Conservation (phyloP, 352 stramenopile genomes). For the Elongisporangium undulatum region DNA sequence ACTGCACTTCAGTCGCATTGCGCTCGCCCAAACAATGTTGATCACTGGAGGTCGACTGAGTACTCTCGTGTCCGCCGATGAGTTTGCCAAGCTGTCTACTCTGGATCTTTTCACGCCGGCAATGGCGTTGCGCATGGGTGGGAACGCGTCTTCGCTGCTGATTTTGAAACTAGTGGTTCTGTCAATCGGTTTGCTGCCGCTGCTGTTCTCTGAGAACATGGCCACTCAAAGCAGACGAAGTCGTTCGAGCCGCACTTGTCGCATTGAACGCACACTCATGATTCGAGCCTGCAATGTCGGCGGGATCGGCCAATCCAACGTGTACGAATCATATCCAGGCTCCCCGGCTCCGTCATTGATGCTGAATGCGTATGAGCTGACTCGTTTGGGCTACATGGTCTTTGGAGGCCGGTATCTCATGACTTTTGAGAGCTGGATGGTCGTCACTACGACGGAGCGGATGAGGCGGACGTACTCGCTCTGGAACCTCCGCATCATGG, state of each 20-base stretch:
- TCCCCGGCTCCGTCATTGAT: conserved; percentile 4
- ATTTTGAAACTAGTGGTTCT: conserved; percentile 8
- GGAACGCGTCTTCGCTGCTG: conserved; percentile 5
- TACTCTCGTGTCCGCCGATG: conserved; percentile 6
- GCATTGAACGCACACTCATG: conserved; percentile 1
- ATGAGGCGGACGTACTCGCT: conserved; percentile 16
- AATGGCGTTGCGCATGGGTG: conserved; percentile 9
- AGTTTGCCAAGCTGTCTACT: not conserved
- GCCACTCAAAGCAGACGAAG: not conserved
- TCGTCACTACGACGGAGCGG: conserved; percentile 15
- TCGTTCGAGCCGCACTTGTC: not conserved
- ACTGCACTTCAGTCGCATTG: conserved; percentile 7
- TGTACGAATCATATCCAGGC: not conserved
- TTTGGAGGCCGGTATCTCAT: conserved; percentile 20
- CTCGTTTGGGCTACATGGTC: conserved; percentile 28
- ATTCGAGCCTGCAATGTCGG: conserved; percentile 1
- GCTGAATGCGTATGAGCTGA: conserved; percentile 30
- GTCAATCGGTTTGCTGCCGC: conserved; percentile 7
- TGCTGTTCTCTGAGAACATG: conserved; percentile 8
- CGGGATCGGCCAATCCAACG: not conserved
- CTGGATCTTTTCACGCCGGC: conserved; percentile 9
- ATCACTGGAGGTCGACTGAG: conserved; percentile 2
- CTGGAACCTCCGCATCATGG: conserved; percentile 23
- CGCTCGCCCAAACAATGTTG: not conserved
- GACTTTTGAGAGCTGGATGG: conserved; percentile 22